Evolutionary conservation across 805 yeast genomes (phyloP).

Genomic region (Saccharomyces cerevisiae): DNA sequence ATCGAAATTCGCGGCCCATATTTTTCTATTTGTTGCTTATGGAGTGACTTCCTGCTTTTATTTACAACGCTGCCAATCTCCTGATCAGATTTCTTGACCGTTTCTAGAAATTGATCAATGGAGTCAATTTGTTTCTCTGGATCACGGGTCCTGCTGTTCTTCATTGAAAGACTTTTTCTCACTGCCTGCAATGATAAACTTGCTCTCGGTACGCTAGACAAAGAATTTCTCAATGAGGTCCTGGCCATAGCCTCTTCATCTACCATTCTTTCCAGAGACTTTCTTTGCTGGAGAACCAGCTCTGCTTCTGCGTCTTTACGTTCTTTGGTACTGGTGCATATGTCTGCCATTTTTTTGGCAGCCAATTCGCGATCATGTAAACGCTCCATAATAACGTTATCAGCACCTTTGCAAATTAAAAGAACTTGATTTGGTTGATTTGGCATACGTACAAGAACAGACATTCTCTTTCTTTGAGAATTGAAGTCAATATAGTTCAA

Average conservation of each 20-base stretch:
- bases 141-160: constrained; percentile 11
- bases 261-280: constrained; percentile 34
- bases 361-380: constrained; percentile 55
- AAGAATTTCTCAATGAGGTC: constrained; percentile 27
- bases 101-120: constrained; percentile 43
- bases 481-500: constrained; percentile 80
- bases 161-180: constrained; percentile 24
- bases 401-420: constrained; percentile 91
- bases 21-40: constrained; percentile 47
- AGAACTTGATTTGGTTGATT: constrained; percentile 53
- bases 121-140: constrained; percentile 32
- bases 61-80: constrained; percentile 47
- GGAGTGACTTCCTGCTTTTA: constrained; percentile 50
- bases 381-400: constrained; percentile 74
- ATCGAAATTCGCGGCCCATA: constrained; percentile 32
- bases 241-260: constrained; percentile 21
- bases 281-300: constrained; percentile 50
- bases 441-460: constrained; percentile 72
- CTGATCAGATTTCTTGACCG: constrained; percentile 37
- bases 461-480: constrained; percentile 88
- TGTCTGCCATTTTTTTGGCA: constrained; percentile 51
- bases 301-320: constrained; percentile 77
- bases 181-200: constrained; percentile 28
- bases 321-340: constrained; percentile 45
- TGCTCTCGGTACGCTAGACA: constrained; percentile 20